Base-by-base conservation (phyloP, 163 green algal genomes). In the Chlorella variabilis region DNA sequence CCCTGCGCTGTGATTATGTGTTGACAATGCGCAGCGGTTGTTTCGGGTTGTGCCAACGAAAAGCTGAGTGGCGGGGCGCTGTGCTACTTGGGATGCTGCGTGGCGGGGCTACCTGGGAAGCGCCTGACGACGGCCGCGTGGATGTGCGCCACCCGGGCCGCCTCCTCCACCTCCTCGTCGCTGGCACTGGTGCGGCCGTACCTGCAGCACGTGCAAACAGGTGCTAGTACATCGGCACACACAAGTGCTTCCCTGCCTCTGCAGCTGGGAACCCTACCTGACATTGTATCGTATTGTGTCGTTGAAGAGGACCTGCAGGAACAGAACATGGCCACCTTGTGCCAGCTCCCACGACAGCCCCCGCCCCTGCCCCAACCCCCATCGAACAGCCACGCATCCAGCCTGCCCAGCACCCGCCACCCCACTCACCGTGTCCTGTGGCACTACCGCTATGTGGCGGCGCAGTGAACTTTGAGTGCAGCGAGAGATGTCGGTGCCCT, bases 381-480 rank as follows among this genome's bases (percentile, higher is more conserved):
- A n/a, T n/a, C 45, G 45, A 23, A 15, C 45, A 54, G 11, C 54
- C 54, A 63, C 54, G 9, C 54, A 63, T 29, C 23, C 23, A 29
- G 15, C 45, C 45, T 54, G 15, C 45, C 45, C 45, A 54, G 45
- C 11, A 23, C 45, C 45, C 11, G 45, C 54, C 54, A n/a, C 18
- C 54, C 54, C 20, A 27, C 59, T 18, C 33, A 95, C 90, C 1
- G 91, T 93, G 85, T 97, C 93, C 71, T 97, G 93, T 0, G 94
- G 93, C 45, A 99, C 95, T 18, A 99, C 96, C 0, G 93, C 96
- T 2, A 98, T 90, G 3, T 88, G 84, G 0, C 68, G 63, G 3
- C 97, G 84, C 75, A 99, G 75, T 1, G 89, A 96, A 11, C 42
- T 73, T 51, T 93, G 88, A n/a, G 83, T 84, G 42, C 90, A 61